Base-by-base conservation (phyloP, 2,329 filamentous ascomycete genomes). In the Hirsutella thompsonii region DNA sequence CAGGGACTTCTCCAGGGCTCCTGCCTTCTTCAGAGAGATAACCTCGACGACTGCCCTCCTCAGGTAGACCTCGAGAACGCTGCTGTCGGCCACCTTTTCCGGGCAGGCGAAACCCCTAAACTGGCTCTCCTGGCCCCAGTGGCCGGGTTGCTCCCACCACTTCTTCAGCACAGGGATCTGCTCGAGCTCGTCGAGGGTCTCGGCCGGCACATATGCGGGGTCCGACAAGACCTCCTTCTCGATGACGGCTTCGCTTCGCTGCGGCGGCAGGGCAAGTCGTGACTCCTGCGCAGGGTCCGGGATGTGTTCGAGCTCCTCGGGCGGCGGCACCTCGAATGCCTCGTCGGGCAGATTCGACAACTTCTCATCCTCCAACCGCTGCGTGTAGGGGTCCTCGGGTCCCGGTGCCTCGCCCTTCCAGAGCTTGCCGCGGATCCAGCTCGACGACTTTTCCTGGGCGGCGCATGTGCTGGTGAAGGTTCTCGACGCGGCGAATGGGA, bases 101-200 rank as follows among this genome's bases (percentile, higher is more conserved):
- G 49, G 42, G 29, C 57, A 57, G 38, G 56, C 59, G 47, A 76
- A 77, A 2, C 64, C 61, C 14, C 50, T 51, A 46, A 71, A 68
- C 38, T 62, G 50, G 49, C 63, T 67, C 44, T 64, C 63, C 30
- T 58, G 43, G 37, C 61, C 61, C 71, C 74, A 77, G 51, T 75
- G 63, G n/a, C 62, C 61, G n/a, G 59, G 57, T 39, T 62, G 54
- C 8, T 74, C 64, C 72, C 73, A 79, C 73, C 72, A 79, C 20
- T 56, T 57, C 28, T 57, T 57, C 30, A 74, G 44, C 1, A 66
- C 60, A 33, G 64, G 66, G 11, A 75, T 63, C 38, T 66, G 59
- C 45, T 69, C 64, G 2, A 78, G 60, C 0, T 60, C 69, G 0
- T 64, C 59, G 8, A 61, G 60, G 4, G 56, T 57, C 13, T 57